Evolutionary conservation across 345 rosid genomes (phyloP).

Genomic region (Carallia brachiata): DNA sequence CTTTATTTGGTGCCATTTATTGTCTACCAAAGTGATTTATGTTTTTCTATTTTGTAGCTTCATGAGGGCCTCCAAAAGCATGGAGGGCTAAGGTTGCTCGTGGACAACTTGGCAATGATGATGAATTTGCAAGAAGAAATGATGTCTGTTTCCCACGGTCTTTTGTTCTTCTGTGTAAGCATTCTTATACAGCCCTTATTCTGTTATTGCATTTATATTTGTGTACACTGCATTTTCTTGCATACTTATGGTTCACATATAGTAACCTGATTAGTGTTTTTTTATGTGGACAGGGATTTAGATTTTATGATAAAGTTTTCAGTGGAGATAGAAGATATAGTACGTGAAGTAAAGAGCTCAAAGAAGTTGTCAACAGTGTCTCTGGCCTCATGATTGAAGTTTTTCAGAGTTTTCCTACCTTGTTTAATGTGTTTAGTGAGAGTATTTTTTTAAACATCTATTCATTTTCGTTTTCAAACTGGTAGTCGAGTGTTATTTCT

Average conservation of each 20-base stretch:
- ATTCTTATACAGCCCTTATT: constrained; percentile 19
- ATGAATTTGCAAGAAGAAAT: constrained; percentile 34
- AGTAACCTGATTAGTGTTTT: constrained; percentile 21
- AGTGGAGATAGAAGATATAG: constrained; percentile 52
- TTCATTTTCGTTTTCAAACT: neutral
- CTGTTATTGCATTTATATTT: neutral
- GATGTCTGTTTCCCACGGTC: constrained; percentile 34
- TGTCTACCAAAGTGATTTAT: constrained; percentile 12
- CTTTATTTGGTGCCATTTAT: neutral
- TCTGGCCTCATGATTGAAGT: constrained; percentile 53
- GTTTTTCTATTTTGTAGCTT: constrained; percentile 40
- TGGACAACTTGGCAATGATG: constrained; percentile 45
- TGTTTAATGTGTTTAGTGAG: constrained; percentile 46
- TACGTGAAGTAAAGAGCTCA: constrained; percentile 47
- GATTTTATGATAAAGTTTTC: constrained; percentile 40
- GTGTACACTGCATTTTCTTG: neutral
- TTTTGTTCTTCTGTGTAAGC: constrained; percentile 6
- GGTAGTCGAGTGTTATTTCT: constrained; percentile 1
- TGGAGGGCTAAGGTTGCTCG: constrained; percentile 51
- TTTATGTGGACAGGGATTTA: constrained; percentile 31
- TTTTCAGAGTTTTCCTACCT: constrained; percentile 49
- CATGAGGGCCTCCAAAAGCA: constrained; percentile 60
- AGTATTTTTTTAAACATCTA: constrained; percentile 33
- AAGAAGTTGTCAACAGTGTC: constrained; percentile 41
- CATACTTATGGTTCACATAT: neutral